Evolutionary conservation across 2,329 filamentous ascomycete genomes (phyloP).

Genomic region (Penicillium sp.): DNA sequence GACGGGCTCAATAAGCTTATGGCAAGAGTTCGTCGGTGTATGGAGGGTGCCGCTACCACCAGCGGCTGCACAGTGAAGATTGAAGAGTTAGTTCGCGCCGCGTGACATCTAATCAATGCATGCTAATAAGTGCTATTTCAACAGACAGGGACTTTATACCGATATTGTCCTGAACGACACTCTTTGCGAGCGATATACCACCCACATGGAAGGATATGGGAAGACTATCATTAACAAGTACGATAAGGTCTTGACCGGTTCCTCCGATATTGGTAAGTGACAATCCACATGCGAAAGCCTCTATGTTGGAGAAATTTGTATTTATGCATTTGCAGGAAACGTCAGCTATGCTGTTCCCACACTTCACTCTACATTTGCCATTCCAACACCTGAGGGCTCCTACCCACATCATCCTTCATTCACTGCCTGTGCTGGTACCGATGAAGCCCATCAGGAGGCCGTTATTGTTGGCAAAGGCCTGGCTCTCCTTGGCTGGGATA

Average conservation of each 20-base stretch:
- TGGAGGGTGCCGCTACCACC: background rate
- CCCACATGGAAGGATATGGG: background rate
- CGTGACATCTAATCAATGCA: background rate
- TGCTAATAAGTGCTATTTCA: background rate
- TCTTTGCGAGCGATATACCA: background rate
- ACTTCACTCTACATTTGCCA: constrained; percentile 5
- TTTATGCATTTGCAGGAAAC: background rate
- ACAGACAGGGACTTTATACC: background rate
- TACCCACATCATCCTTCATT: constrained; percentile 1
- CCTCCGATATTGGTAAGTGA: constrained; percentile 1
- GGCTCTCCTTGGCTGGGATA: background rate
- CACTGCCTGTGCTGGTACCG: constrained; percentile 1
- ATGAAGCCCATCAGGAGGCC: constrained; percentile 1
- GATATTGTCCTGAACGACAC: constrained; percentile 1
- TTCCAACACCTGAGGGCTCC: background rate
- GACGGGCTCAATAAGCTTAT: background rate
- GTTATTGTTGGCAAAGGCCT: constrained; percentile 1
- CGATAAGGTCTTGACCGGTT: constrained; percentile 1
- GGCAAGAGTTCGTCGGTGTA: background rate
- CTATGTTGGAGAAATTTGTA: background rate
- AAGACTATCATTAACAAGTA: background rate
- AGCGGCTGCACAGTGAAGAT: constrained; percentile 1
- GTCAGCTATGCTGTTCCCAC: constrained; percentile 2
- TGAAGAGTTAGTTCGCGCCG: background rate
- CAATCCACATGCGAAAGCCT: background rate